phyloP scores from a whole-genome alignment of 2,329 filamentous ascomycete species.

The Paecilomyces sp. region DNA sequence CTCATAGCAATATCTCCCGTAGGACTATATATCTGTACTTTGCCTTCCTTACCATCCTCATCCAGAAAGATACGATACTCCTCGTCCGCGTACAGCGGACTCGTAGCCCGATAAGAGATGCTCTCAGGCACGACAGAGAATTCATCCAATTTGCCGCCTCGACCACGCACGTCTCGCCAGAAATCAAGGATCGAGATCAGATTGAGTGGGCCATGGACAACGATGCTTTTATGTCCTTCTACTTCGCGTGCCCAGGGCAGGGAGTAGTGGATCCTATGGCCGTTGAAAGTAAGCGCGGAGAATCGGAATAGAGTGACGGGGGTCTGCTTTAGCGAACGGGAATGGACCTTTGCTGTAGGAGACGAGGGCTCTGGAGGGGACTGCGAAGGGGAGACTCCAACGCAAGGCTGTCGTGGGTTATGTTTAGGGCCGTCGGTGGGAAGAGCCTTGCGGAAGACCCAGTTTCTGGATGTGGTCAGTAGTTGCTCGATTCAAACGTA shows the following conservation, averaged over 20 bases:
- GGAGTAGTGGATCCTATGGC: slow-evolving; percentile 39
- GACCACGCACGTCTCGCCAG: slow-evolving; percentile 32
- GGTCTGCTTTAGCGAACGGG: slow-evolving; percentile 28
- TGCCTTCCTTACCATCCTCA: slow-evolving; percentile 22
- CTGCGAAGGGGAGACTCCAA: slow-evolving; percentile 6
- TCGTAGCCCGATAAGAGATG: slow-evolving; percentile 43
- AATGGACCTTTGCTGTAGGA: slow-evolving; percentile 18
- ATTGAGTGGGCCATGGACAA: slow-evolving; percentile 39
- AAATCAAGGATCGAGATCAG: slow-evolving; percentile 37
- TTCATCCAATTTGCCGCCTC: slow-evolving; percentile 10
- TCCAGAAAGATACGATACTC: slow-evolving; percentile 39
- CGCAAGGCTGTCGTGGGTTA: slow-evolving; percentile 1
- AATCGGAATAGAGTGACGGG: slow-evolving; percentile 37
- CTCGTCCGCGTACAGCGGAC: slow-evolving; percentile 44
- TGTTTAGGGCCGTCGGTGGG: slow-evolving; percentile 3
- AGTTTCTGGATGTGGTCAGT: slow-evolving; percentile 24
- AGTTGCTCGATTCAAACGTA: not conserved
- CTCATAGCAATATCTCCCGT: slow-evolving; percentile 29
- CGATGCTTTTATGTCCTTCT: slow-evolving; percentile 36
- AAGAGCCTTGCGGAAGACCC: slow-evolving; percentile 38
- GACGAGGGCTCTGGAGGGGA: slow-evolving; percentile 12
- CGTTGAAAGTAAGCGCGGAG: slow-evolving; percentile 38
- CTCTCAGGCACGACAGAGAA: slow-evolving; percentile 29
- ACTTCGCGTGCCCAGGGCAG: slow-evolving; percentile 36
- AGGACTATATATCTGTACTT: slow-evolving; percentile 27